phyloP scores from a whole-genome alignment of 148 eudicot genomes.

The Rhododendron mucronatum region DNA sequence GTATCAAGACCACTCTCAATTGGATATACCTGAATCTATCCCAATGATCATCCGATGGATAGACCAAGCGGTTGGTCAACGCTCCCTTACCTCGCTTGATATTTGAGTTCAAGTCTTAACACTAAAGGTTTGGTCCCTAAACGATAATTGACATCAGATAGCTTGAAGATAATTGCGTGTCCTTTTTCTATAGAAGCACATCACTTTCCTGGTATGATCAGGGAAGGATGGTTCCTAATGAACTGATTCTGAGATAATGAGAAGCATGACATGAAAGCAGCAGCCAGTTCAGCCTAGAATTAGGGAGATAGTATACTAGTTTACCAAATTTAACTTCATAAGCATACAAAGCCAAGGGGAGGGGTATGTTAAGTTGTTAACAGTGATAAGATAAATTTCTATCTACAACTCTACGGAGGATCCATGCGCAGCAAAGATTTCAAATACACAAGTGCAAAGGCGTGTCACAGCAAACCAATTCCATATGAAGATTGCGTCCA shows the following conservation, averaged over 20 bases:
- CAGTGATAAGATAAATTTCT: not conserved
- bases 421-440: not conserved
- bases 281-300: not conserved
- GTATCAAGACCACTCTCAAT: not conserved
- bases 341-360: not conserved
- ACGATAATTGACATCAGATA: not conserved
- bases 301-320: not conserved
- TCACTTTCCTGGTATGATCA: not conserved
- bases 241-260: not conserved
- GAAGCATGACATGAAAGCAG: not conserved
- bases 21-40: not conserved
- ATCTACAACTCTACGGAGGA: not conserved
- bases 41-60: not conserved
- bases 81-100: not conserved
- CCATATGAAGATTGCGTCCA: not conserved
- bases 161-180: not conserved
- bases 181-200: not conserved
- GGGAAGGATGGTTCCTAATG: not conserved
- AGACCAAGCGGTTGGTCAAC: not conserved
- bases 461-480: not conserved
- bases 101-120: not conserved
- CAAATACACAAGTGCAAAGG: not conserved
- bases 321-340: not conserved
- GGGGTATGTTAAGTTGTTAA: not conserved
- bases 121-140: not conserved